Conservation (phyloP, 2,329 filamentous ascomycete species). For the Colletotrichum sansevieriae region DNA sequence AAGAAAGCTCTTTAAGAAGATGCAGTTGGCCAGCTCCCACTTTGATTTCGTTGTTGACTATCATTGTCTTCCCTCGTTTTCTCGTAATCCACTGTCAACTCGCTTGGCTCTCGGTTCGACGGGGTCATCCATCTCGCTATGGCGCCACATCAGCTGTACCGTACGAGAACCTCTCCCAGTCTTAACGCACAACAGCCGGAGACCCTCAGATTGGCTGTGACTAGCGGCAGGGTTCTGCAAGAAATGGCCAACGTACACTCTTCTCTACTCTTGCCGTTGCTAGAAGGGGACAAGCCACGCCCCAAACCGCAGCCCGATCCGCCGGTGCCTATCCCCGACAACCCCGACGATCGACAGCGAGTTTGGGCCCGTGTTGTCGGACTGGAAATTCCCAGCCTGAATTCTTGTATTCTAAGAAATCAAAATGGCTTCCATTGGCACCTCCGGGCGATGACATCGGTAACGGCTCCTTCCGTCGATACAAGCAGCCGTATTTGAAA, state of each 20-base stretch:
- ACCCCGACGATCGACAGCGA: conserved; percentile 43
- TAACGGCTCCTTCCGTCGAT: too few species aligned
- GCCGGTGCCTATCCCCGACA: conserved; percentile 47
- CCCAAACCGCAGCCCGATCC: conserved; percentile 50
- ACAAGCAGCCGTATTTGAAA: too few species aligned
- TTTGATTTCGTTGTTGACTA: neutral
- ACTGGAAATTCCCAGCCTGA: too few species aligned
- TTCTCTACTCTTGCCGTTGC: conserved; percentile 9
- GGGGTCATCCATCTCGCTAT: neutral
- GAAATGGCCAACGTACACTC: conserved; percentile 5
- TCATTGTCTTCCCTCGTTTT: conserved; percentile 1
- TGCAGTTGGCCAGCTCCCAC: conserved; percentile 11
- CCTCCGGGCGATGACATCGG: too few species aligned
- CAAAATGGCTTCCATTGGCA: too few species aligned
- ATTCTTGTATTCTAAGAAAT: too few species aligned
- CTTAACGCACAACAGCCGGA: neutral
- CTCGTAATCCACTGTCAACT: neutral
- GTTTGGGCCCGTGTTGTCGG: neutral
- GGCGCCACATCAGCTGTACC: neutral
- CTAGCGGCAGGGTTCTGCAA: neutral
- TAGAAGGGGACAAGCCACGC: conserved; percentile 45
- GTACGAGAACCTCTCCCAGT: neutral
- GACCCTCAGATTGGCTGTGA: neutral
- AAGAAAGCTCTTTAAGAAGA: conserved; percentile 28
- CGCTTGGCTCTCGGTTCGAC: neutral